phyloP scores from a whole-genome alignment of 257 asterid genomes.

The Sherardia arvensis region DNA sequence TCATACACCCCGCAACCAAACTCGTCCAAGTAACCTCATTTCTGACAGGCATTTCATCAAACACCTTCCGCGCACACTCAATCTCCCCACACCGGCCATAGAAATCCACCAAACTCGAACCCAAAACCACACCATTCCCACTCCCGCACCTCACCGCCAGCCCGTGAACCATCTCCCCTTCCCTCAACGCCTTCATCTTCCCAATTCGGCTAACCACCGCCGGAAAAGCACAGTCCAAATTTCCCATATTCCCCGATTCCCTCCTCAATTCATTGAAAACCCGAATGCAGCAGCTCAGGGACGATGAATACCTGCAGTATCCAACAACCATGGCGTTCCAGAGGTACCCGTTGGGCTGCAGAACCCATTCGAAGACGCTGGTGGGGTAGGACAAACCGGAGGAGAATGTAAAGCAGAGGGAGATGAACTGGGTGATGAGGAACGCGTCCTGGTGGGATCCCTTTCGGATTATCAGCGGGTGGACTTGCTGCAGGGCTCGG shows the following conservation, averaged over 20 bases:
- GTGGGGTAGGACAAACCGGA: constrained; percentile 31
- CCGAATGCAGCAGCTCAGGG: constrained; percentile 25
- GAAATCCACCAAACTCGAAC: constrained; percentile 61
- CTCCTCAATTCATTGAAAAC: constrained; percentile 37
- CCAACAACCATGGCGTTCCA: constrained; percentile 55
- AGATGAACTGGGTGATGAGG: constrained; percentile 39
- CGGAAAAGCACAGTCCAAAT: constrained; percentile 44
- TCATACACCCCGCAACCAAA: constrained; percentile 46
- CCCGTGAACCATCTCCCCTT: constrained; percentile 58
- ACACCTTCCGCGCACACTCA: constrained; percentile 43
- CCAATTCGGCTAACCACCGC: constrained; percentile 49
- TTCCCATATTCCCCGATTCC: constrained; percentile 13
- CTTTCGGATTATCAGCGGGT: constrained; percentile 41
- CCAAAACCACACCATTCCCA: constrained; percentile 41
- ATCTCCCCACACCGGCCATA: constrained; percentile 61
- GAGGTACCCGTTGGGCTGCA: constrained; percentile 42
- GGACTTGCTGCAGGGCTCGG: constrained; percentile 35
- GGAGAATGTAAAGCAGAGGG: constrained; percentile 33
- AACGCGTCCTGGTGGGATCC: constrained; percentile 58
- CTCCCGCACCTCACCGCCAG: constrained; percentile 41
- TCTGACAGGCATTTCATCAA: constrained; percentile 42
- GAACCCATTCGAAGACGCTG: constrained; percentile 36
- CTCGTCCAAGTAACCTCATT: constrained; percentile 74
- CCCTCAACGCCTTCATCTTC: constrained; percentile 32
- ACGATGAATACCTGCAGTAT: constrained; percentile 27